Conservation (phyloP, 345 rosid species). For the Eucalyptus sp. region DNA sequence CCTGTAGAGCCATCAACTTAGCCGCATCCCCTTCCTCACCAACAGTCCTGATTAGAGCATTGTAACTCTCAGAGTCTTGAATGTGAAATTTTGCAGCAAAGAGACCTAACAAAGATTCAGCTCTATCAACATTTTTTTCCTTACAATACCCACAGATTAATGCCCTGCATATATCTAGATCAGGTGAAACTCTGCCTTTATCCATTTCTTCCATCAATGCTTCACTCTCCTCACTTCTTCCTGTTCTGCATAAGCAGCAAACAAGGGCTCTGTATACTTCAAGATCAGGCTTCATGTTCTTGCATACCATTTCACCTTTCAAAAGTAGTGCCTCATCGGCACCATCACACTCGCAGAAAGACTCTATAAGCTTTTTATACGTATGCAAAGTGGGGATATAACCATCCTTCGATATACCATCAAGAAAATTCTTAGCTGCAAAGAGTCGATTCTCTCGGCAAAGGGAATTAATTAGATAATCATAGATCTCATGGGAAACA, state of each 20-base stretch:
- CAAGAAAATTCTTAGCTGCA: slow-evolving; percentile 72
- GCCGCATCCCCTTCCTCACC: slow-evolving; percentile 34
- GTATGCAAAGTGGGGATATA: slow-evolving; percentile 22
- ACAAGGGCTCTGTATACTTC: slow-evolving; percentile 44
- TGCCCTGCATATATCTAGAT: slow-evolving; percentile 37
- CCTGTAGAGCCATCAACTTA: slow-evolving; percentile 45
- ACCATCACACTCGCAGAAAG: slow-evolving; percentile 32
- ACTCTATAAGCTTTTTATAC: slow-evolving; percentile 36
- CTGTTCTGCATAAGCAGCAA: slow-evolving; percentile 33
- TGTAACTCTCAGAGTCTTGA: slow-evolving; percentile 51
- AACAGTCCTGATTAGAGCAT: slow-evolving; percentile 20
- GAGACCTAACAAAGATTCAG: slow-evolving; percentile 36
- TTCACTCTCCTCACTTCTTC: slow-evolving; percentile 38
- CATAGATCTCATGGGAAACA: slow-evolving; percentile 34
- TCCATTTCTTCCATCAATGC: slow-evolving; percentile 58
- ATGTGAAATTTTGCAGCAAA: slow-evolving; percentile 50
- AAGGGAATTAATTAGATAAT: slow-evolving; percentile 35
- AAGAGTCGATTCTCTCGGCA: slow-evolving; percentile 62
- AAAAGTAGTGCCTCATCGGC: slow-evolving; percentile 39
- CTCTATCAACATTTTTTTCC: slow-evolving; percentile 35
- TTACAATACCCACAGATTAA: slow-evolving; percentile 47
- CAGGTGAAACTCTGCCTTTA: slow-evolving; percentile 34
- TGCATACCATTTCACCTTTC: slow-evolving; percentile 33
- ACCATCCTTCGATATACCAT: slow-evolving; percentile 28
- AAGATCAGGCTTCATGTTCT: slow-evolving; percentile 11